Evolutionary conservation across 2,329 filamentous ascomycete species (phyloP).

Genomic region (Ustulina deusta): DNA sequence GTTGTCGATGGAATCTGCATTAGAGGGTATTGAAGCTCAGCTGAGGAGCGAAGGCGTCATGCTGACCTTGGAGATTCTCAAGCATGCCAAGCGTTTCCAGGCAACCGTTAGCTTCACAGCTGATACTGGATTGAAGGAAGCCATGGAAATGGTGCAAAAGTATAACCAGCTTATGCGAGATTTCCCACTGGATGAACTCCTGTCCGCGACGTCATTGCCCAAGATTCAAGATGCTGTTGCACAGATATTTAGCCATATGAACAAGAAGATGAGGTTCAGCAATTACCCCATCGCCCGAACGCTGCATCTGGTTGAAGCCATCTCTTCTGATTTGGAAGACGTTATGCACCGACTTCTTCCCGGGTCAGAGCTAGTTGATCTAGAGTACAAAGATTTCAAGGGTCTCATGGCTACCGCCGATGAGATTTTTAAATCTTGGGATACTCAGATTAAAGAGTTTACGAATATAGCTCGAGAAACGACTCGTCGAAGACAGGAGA

Average conservation of each 20-base stretch:
- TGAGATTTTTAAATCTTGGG: conserved; percentile 91
- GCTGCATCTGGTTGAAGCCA: conserved; percentile 93
- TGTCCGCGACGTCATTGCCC: conserved; percentile 88
- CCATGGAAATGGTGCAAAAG: conserved; percentile 95
- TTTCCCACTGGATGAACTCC: conserved; percentile 93
- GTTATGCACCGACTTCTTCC: conserved; percentile 87
- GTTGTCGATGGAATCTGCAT: conserved; percentile 93
- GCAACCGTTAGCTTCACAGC: conserved; percentile 96
- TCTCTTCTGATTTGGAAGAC: conserved; percentile 90
- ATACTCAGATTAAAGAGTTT: conserved; percentile 96
- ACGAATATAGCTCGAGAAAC: conserved; percentile 97
- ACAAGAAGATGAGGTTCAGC: conserved; percentile 97
- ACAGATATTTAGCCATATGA: conserved; percentile 92
- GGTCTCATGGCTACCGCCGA: conserved; percentile 85
- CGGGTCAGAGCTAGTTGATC: conserved; percentile 88
- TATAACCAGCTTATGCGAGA: conserved; percentile 99
- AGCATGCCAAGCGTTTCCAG: conserved; percentile 97
- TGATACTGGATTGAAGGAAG: conserved; percentile 95
- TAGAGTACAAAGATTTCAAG: conserved; percentile 92
- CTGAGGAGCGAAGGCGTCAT: conserved; percentile 88
- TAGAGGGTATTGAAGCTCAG: conserved; percentile 92
- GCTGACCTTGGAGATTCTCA: conserved; percentile 92
- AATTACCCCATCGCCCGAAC: conserved; percentile 94
- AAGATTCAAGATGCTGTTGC: conserved; percentile 91
- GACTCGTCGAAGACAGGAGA: conserved; percentile 91